These are phyloP conservation scores for Strombidium stylifer DNA, from an alignment of 73 alveolate genomes.

Conservation along the genomic window DNA sequence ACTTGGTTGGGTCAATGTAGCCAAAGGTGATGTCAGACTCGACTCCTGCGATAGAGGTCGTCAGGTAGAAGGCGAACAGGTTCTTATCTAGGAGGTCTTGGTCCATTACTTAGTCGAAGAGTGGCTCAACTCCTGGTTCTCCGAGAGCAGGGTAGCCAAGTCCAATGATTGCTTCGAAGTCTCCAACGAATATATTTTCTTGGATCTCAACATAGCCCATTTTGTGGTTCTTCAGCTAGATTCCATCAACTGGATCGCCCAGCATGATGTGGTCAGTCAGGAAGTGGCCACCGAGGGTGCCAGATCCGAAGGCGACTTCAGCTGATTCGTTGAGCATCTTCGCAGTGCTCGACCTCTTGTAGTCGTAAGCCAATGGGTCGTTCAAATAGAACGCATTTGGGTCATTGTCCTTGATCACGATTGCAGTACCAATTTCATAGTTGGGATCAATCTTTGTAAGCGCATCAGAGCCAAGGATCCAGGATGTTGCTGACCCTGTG, in stretches of 20 bases:
- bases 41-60: constrained; percentile 10
- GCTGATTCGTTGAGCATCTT: constrained; percentile 1
- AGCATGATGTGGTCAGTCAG: constrained; percentile 34
- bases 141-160: constrained; percentile 32
- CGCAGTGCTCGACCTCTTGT: background rate
- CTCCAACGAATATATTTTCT: constrained; percentile 25
- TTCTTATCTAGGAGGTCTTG: constrained; percentile 16
- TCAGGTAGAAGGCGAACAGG: constrained; percentile 35
- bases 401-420: too few species aligned
- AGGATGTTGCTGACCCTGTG: constrained; percentile 40
- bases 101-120: constrained; percentile 31
- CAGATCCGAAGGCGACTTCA: background rate
- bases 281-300: too few species aligned
- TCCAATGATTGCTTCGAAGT: constrained; percentile 37
- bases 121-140: constrained; percentile 3
- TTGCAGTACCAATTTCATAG: too few species aligned
- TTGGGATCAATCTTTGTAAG: too few species aligned
- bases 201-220: constrained; percentile 19
- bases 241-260: background rate
- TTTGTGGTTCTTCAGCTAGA: background rate
- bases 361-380: constrained; percentile 7
- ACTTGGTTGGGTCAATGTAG: constrained; percentile 26
- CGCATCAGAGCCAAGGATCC: too few species aligned
- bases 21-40: constrained; percentile 43
- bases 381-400: too few species aligned